Conservation (phyloP, 2,329 filamentous ascomycete species). For the Leptographium radiaticola region DNA sequence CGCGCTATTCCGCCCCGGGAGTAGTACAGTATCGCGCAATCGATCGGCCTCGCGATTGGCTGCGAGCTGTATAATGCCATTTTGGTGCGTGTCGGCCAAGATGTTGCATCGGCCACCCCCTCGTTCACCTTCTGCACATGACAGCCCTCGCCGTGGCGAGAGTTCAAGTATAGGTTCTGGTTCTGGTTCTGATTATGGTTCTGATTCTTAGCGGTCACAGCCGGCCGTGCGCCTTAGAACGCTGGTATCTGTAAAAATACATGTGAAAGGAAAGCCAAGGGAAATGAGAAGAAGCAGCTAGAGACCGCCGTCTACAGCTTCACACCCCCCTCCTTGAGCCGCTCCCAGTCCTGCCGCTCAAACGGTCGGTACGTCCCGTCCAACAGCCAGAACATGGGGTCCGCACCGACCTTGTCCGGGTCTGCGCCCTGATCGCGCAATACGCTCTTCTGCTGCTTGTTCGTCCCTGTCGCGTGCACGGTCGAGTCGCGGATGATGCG, state of each 20-base stretch:
- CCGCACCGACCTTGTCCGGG: conserved; percentile 37
- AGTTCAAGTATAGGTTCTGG: no score
- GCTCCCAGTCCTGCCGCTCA: conserved; percentile 51
- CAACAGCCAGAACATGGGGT: conserved; percentile 51
- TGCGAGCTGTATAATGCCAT: conserved; percentile 10
- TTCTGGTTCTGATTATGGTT: no score
- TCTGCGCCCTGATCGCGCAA: conserved; percentile 64
- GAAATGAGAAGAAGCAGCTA: no score
- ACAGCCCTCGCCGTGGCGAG: background rate
- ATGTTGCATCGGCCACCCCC: background rate
- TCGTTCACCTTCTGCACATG: no score
- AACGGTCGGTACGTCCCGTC: conserved; percentile 57
- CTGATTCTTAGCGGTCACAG: no score
- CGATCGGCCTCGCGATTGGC: conserved; percentile 7
- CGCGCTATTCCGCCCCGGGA: conserved; percentile 8
- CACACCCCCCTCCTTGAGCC: conserved; percentile 51
- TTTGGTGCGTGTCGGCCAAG: background rate
- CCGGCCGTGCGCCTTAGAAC: no score
- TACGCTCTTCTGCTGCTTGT: conserved; percentile 74
- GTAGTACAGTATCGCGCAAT: conserved; percentile 13
- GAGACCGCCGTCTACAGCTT: conserved; percentile 40
- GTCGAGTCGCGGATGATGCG: conserved; percentile 45
- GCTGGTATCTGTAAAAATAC: no score
- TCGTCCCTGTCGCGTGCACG: conserved; percentile 64
- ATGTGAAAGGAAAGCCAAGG: background rate